A percentile compares a stretch with the other conserved stretches of the same genome.
phyloP scores from a whole-genome alignment of 2,329 filamentous ascomycete genomes.

The Emmonsiellopsis sp. region DNA sequence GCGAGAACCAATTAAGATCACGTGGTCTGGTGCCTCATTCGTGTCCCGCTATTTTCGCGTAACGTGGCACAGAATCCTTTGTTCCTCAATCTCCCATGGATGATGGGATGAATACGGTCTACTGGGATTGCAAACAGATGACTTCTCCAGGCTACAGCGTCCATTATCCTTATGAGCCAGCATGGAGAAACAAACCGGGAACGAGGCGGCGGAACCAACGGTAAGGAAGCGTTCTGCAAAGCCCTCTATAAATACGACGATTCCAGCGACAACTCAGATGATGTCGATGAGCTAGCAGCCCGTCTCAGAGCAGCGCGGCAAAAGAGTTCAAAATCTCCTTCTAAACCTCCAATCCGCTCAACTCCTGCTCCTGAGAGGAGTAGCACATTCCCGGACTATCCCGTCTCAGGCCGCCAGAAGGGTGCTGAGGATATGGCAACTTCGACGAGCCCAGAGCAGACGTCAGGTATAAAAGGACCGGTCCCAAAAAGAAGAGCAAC shows the following conservation, averaged over 20 bases:
- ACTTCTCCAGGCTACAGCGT: background rate
- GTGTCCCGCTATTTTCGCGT: conserved; percentile 11
- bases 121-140: background rate
- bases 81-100: too few relatives aligned
- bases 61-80: too few relatives aligned
- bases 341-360: background rate
- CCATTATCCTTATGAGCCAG: background rate
- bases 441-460: background rate
- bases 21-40: conserved; percentile 29
- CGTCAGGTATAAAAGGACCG: background rate
- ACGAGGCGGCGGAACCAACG: background rate
- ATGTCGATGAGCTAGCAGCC: conserved; percentile 13
- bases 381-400: background rate
- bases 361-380: background rate
- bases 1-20: conserved; percentile 8
- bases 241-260: conserved; percentile 26
- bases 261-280: conserved; percentile 18
- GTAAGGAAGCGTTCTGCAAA: conserved; percentile 28
- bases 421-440: background rate
- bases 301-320: conserved; percentile 9
- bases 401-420: background rate
- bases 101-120: too few relatives aligned
- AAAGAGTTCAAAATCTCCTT: background rate
- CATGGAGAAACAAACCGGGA: background rate
- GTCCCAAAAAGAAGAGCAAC: background rate